Conservation (phyloP, 2,329 filamentous ascomycete genomes). For the Diatrype stigma region DNA sequence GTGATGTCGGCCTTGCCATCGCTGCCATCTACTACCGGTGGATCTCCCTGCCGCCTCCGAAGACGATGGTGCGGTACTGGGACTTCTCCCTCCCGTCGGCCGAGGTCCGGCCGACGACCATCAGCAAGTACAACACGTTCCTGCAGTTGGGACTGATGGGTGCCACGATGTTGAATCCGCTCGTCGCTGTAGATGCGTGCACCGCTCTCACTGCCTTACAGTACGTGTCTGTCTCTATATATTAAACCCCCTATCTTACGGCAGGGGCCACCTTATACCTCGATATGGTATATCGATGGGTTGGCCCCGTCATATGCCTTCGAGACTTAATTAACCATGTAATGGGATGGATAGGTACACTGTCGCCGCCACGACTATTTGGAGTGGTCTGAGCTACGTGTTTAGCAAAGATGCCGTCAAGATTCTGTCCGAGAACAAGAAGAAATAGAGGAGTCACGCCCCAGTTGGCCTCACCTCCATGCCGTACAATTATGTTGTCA, state of each 20-base stretch:
- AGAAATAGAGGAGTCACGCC: constrained; percentile 7
- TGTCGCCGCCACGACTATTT: constrained; percentile 84
- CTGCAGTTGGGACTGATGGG: constrained; percentile 85
- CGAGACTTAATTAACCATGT: constrained; percentile 26
- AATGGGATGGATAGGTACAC: constrained; percentile 71
- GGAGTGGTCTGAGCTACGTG: constrained; percentile 90
- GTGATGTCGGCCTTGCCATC: constrained; percentile 77
- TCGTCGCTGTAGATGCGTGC: constrained; percentile 58
- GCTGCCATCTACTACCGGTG: constrained; percentile 93
- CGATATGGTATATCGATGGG: no score
- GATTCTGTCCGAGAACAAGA: constrained; percentile 54
- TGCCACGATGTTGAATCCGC: constrained; percentile 73
- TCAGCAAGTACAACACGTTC: constrained; percentile 92
- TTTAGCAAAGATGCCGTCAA: constrained; percentile 89
- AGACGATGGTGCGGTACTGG: constrained; percentile 92
- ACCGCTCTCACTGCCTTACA: constrained; percentile 57
- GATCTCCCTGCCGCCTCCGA: constrained; percentile 88
- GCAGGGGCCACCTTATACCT: no score
- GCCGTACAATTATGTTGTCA: no score
- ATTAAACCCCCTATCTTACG: no score
- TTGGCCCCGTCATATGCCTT: neutral
- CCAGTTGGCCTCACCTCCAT: neutral
- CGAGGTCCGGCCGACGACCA: constrained; percentile 76
- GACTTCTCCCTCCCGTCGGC: constrained; percentile 90
- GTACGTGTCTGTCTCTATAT: no score